Evolutionary conservation across 805 yeast species (phyloP), one percentile per base, ranked within the genome.

Genomic region (Saccharomycopsis microspora): DNA sequence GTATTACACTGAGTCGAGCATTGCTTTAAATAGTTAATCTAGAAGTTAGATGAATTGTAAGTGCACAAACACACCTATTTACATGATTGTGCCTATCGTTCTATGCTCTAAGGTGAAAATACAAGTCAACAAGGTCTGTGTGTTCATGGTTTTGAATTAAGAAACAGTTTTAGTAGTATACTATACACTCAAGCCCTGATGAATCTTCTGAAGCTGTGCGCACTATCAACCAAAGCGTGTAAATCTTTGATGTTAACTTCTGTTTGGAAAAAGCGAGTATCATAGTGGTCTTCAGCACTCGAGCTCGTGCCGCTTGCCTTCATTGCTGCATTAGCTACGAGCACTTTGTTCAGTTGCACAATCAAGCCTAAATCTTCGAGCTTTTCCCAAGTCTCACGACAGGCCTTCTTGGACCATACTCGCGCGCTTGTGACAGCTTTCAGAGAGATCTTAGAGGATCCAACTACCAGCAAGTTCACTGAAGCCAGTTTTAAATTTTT

Each of bases 301-400:
- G 42, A 6, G 10, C 43, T 65, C 47, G 69, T 72, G 46, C 63
- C 69, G 46, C 74, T 78, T 4, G 71, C 56, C 8, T 55, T 43
- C 4, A 55, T 50, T 8, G 57, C 51, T 4, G 30, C 41, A 6
- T 41, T 32, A 33, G 9, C 34, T 32, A 9, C 19, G 8, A 35
- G 29, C 11, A 32, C 32, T 28, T 40, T 47, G 10, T 41, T 34
- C 7, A 51, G 54, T 7, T 41, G 5, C 5, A 56, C 57, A 6
- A 85, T 57, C 4, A 85, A 58, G 1, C 82, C 81, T 32, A 71
- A 55, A n/a, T 65, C 65, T 53, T 74, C 75, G 33, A 88, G 60
- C 1, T 73, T 66, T 54, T 85, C 93, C 96, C 96, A 88, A 36
- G 85, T 75, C 38, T 75, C 75, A 42, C 75, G 70, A 53, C 87